phyloP scores from a whole-genome alignment of 768 basidiomycete genomes.

The Leccinum incarnatum region DNA sequence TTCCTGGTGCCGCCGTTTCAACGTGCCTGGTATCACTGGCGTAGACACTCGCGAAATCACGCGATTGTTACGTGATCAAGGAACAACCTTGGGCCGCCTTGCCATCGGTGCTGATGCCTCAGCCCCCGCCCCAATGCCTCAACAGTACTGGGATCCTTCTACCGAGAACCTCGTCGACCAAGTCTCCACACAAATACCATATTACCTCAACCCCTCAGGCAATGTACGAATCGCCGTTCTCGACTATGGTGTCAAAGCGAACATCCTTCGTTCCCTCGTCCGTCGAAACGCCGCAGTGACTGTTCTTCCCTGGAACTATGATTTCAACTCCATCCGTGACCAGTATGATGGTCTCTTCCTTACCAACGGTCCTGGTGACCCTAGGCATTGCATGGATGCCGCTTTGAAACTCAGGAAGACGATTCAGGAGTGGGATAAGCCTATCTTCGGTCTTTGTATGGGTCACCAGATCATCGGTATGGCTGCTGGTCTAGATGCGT shows the following conservation, averaged over 20 bases:
- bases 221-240: slow-evolving; percentile 92
- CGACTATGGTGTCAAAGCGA: slow-evolving; percentile 97
- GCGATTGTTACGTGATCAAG: slow-evolving; percentile 88
- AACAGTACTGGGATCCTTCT: slow-evolving; percentile 94
- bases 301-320: slow-evolving; percentile 95
- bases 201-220: slow-evolving; percentile 82
- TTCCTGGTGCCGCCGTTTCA: slow-evolving; percentile 88
- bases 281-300: slow-evolving; percentile 90
- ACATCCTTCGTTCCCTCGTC: slow-evolving; percentile 91
- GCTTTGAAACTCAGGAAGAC: slow-evolving; percentile 78
- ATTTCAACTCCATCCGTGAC: slow-evolving; percentile 91
- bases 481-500: slow-evolving; percentile 94
- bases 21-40: slow-evolving; percentile 91
- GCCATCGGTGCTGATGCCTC: slow-evolving; percentile 75
- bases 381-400: slow-evolving; percentile 83
- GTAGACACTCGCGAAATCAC: slow-evolving; percentile 99
- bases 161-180: slow-evolving; percentile 92
- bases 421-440: slow-evolving; percentile 85
- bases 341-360: slow-evolving; percentile 94
- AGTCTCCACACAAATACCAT: slow-evolving; percentile 81
- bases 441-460: slow-evolving; percentile 99
- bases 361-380: slow-evolving; percentile 96
- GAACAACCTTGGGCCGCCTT: slow-evolving; percentile 91
- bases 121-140: slow-evolving; percentile 51
- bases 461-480: slow-evolving; percentile 98